phyloP scores from a whole-genome alignment of 768 basidiomycete species.

The Boletus tomentosulus region DNA sequence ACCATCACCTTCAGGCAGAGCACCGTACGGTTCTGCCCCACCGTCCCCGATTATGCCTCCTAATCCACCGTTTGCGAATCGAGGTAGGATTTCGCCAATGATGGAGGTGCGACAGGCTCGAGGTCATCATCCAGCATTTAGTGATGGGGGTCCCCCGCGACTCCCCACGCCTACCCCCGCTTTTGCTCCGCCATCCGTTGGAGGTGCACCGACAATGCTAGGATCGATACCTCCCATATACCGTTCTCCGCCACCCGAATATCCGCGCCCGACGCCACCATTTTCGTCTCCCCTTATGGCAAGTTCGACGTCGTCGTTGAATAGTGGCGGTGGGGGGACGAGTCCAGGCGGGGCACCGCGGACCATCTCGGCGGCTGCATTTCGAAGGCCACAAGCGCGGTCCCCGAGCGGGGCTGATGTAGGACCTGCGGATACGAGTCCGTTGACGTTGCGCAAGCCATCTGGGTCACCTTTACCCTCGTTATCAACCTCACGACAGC shows the following conservation, averaged over 20 bases:
- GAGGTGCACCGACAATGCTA: conserved; percentile 1
- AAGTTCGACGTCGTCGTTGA: conserved; percentile 34
- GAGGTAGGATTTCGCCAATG: conserved; percentile 12
- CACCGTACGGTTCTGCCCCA: conserved; percentile 19
- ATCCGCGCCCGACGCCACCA: conserved; percentile 35
- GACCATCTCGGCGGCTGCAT: conserved; percentile 75
- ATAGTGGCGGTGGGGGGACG: conserved; percentile 9
- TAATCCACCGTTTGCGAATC: conserved; percentile 37
- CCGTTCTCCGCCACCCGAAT: conserved; percentile 42
- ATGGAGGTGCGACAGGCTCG: conserved; percentile 5
- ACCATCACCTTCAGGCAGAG: conserved; percentile 3
- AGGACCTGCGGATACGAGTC: conserved; percentile 42
- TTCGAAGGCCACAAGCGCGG: conserved; percentile 49
- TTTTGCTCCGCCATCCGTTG: neutral
- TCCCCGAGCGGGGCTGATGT: conserved; percentile 20
- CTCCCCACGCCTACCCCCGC: conserved; percentile 5
- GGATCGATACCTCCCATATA: conserved; percentile 3
- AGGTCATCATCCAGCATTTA: conserved; percentile 1
- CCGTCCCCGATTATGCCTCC: conserved; percentile 34
- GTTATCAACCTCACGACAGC: conserved; percentile 28
- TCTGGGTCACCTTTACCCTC: conserved; percentile 13
- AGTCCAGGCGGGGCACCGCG: conserved; percentile 37
- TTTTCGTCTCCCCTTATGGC: conserved; percentile 29
- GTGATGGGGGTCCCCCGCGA: conserved; percentile 5
- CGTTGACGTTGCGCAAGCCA: conserved; percentile 47